A percentile compares a stretch with the other conserved stretches of the same genome.
These are phyloP conservation scores for Clonostachys chloroleuca DNA, from an alignment of 2,329 filamentous ascomycete species.

Conservation along the genomic window DNA sequence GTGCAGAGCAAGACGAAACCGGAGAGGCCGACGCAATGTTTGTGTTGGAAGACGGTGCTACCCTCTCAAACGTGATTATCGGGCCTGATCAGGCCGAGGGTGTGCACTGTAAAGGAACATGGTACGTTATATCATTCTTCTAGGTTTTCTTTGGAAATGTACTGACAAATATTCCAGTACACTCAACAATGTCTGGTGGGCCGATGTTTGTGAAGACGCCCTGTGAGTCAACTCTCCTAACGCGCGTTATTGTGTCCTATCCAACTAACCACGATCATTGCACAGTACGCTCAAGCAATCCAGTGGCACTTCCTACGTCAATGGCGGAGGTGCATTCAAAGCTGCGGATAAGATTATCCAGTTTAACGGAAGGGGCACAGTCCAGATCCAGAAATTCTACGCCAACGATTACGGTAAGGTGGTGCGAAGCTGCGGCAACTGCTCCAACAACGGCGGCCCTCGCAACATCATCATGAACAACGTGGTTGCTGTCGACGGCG, in stretches of 20 bases:
- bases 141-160: neutral
- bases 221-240: conserved; percentile 14
- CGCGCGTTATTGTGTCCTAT: neutral
- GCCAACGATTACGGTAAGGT: conserved; percentile 41
- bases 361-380: conserved; percentile 37
- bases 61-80: conserved; percentile 47
- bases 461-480: conserved; percentile 8
- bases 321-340: conserved; percentile 35
- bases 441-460: conserved; percentile 25
- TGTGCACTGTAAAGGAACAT: conserved; percentile 32
- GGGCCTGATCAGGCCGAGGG: conserved; percentile 42
- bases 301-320: conserved; percentile 30
- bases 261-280: neutral
- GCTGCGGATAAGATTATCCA: conserved; percentile 42
- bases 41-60: conserved; percentile 42
- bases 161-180: conserved; percentile 30
- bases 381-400: conserved; percentile 31
- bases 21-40: conserved; percentile 37
- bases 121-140: neutral
- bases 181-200: conserved; percentile 30
- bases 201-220: conserved; percentile 29
- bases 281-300: conserved; percentile 15
- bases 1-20: conserved; percentile 15
- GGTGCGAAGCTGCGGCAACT: conserved; percentile 42
- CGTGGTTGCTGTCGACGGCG: conserved; percentile 26